Evolutionary conservation across 495 filamentous ascomycete genomes (phyloP).

Genomic region (Podospora australis): DNA sequence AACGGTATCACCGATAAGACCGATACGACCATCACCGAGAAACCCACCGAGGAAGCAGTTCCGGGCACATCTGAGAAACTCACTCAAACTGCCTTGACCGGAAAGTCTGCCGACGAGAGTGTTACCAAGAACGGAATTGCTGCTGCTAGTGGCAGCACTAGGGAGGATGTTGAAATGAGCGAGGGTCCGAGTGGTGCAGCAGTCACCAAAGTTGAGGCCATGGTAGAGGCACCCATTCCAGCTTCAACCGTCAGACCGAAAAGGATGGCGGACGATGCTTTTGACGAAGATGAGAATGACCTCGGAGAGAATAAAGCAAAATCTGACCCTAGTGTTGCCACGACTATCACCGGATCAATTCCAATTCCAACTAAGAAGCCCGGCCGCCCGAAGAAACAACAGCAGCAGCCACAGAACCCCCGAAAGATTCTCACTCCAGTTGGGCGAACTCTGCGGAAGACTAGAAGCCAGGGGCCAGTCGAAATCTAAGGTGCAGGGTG

Average conservation of each 20-base stretch:
- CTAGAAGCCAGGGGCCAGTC: constrained; percentile 39
- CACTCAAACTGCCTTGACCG: constrained; percentile 2
- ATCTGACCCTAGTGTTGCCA: constrained; percentile 17
- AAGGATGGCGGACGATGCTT: constrained; percentile 9
- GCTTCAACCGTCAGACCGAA: too few relatives aligned
- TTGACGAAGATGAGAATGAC: constrained; percentile 14
- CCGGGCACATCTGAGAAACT: constrained; percentile 1
- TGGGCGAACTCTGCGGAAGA: constrained; percentile 36
- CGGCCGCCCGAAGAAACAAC: constrained; percentile 35
- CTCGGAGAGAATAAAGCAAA: constrained; percentile 31
- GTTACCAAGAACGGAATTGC: neutral
- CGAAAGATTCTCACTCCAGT: constrained; percentile 26
- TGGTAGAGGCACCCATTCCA: constrained; percentile 7
- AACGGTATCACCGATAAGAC: constrained; percentile 9
- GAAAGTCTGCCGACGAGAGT: too few relatives aligned
- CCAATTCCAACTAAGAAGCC: constrained; percentile 18
- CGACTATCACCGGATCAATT: constrained; percentile 8
- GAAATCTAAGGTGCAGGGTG: constrained; percentile 10
- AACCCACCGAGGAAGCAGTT: constrained; percentile 5
- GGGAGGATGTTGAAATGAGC: constrained; percentile 16
- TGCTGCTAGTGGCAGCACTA: constrained; percentile 5
- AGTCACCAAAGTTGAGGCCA: neutral
- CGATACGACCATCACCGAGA: neutral
- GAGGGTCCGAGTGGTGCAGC: constrained; percentile 7
- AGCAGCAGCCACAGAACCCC: constrained; percentile 34